Evolutionary conservation across 371 early-diverging fungal species (phyloP).

Genomic region (Actinomortierella ambigua): DNA sequence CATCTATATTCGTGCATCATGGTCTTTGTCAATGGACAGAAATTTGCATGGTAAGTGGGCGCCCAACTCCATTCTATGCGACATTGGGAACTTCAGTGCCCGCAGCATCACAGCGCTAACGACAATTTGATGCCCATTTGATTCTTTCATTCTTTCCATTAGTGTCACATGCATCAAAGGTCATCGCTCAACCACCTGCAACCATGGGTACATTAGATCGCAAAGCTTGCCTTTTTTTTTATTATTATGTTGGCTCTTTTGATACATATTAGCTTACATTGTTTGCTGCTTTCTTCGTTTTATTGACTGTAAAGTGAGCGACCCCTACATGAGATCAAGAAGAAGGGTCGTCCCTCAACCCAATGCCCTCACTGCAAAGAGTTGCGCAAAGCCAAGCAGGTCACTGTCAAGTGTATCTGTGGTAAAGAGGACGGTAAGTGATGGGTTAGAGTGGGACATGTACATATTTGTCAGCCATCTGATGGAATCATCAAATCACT

Average conservation of each 20-base stretch:
- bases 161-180: conserved; percentile 55
- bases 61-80: neutral
- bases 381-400: conserved; percentile 74
- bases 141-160: neutral
- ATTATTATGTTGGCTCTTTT: neutral
- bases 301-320: conserved; percentile 49
- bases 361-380: conserved; percentile 81
- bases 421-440: conserved; percentile 50
- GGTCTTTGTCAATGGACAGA: conserved; percentile 5
- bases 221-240: neutral
- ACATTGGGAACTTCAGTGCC: conserved; percentile 26
- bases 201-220: conserved; percentile 38
- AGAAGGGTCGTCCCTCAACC: conserved; percentile 81
- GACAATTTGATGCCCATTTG: conserved; percentile 27
- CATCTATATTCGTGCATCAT: conserved; percentile 20
- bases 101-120: conserved; percentile 34
- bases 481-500: too few relatives aligned
- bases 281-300: neutral
- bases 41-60: conserved; percentile 7
- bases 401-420: conserved; percentile 79
- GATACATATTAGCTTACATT: too few relatives aligned
- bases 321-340: conserved; percentile 70
- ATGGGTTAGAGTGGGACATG: too few relatives aligned
- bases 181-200: conserved; percentile 51
- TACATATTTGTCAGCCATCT: too few relatives aligned